These are phyloP conservation scores for Gossypium stocksii DNA, from an alignment of 345 rosid genomes.

Conservation along the genomic window DNA sequence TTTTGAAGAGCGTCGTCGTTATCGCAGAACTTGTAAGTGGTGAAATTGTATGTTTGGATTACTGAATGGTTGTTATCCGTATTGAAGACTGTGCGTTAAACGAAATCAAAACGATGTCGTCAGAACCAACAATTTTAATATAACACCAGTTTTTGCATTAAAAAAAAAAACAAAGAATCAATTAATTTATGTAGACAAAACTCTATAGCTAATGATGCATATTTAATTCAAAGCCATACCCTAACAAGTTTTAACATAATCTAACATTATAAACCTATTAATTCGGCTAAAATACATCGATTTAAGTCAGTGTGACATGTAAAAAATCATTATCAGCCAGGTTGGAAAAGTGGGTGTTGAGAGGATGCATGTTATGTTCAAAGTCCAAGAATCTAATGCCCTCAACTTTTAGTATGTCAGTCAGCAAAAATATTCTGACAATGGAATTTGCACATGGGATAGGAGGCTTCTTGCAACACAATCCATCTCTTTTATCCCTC, in stretches of 20 bases:
- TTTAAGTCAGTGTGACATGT: too few relatives aligned
- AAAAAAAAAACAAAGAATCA: too few relatives aligned
- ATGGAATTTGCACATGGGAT: slow-evolving; percentile 14
- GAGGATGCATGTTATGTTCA: neutral
- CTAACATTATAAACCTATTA: too few relatives aligned
- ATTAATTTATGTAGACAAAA: too few relatives aligned
- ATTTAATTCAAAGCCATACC: neutral
- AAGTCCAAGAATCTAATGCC: slow-evolving; percentile 1
- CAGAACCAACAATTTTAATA: neutral
- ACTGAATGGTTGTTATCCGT: slow-evolving; percentile 92
- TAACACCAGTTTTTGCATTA: too few relatives aligned
- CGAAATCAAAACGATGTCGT: neutral
- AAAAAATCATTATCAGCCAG: slow-evolving; percentile 28
- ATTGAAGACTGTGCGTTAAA: slow-evolving; percentile 62
- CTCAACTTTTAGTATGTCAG: slow-evolving; percentile 9
- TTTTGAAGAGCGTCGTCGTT: slow-evolving; percentile 45
- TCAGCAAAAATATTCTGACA: neutral
- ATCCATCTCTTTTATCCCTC: neutral
- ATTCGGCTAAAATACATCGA: too few relatives aligned
- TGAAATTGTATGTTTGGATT: slow-evolving; percentile 69
- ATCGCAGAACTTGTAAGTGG: slow-evolving; percentile 69
- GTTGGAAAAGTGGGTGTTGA: neutral
- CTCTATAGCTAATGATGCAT: too few relatives aligned
- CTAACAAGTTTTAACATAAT: too few relatives aligned
- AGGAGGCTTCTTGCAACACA: slow-evolving; percentile 12